Evolutionary conservation across 768 basidiomycete genomes (phyloP).

Genomic region (Boletus vinaceobasis): DNA sequence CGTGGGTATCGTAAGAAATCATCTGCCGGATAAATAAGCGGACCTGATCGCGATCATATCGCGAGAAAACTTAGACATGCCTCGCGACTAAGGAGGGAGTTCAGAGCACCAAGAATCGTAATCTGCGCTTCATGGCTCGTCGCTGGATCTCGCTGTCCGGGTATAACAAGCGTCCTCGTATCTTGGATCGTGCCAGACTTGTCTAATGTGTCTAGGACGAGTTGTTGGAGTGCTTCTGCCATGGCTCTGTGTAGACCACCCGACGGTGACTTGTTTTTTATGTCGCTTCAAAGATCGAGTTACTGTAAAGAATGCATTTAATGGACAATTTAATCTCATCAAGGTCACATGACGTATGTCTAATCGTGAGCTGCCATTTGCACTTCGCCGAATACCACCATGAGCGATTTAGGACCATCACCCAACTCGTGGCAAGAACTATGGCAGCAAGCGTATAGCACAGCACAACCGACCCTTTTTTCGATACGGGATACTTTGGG

Average conservation of each 20-base stretch:
- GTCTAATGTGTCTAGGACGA: constrained; percentile 72
- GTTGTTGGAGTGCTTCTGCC: constrained; percentile 78
- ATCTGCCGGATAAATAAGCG: constrained; percentile 50
- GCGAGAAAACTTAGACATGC: constrained; percentile 40
- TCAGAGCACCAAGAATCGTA: constrained; percentile 83
- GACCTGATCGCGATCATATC: constrained; percentile 1
- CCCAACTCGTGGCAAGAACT: constrained; percentile 20
- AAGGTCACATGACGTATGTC: constrained; percentile 11
- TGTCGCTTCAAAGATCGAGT: not conserved
- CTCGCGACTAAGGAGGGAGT: constrained; percentile 84
- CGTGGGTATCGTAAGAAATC: constrained; percentile 76
- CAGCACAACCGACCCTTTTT: constrained; percentile 52
- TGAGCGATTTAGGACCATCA: constrained; percentile 13
- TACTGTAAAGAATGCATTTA: not conserved
- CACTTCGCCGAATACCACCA: constrained; percentile 4
- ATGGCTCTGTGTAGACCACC: constrained; percentile 33
- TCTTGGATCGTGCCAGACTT: constrained; percentile 54
- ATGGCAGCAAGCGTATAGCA: constrained; percentile 67
- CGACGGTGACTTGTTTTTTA: constrained; percentile 2
- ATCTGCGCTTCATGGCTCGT: constrained; percentile 76
- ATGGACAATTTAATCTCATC: constrained; percentile 17
- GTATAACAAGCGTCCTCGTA: constrained; percentile 64
- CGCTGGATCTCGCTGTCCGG: constrained; percentile 57
- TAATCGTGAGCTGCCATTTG: not conserved
- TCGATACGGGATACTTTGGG: constrained; percentile 43